Conservation (phyloP, 352 stramenopile species). For the Aphanomyces astaci region DNA sequence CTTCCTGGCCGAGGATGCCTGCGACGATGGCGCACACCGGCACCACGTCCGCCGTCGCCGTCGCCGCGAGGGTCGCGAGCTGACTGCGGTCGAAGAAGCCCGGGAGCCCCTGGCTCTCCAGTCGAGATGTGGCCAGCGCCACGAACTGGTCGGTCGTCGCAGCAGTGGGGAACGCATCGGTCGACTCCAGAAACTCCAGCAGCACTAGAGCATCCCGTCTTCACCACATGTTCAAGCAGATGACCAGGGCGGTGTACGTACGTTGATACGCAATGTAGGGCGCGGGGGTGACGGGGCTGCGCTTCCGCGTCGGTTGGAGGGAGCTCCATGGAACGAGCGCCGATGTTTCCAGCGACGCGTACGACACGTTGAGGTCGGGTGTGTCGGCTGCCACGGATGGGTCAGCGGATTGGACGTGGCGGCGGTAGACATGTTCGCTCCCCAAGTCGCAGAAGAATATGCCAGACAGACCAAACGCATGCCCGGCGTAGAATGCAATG, state of each 20-base stretch:
- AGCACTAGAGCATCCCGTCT: constrained; percentile 38
- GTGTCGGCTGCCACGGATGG: constrained; percentile 25
- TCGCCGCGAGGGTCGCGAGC: constrained; percentile 35
- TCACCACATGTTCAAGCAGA: too few relatives aligned
- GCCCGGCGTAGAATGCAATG: constrained; percentile 66
- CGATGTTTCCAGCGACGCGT: constrained; percentile 45
- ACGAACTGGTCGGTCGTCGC: constrained; percentile 40
- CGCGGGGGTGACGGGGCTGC: constrained; percentile 56
- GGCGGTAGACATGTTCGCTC: constrained; percentile 48
- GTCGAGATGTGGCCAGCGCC: constrained; percentile 41
- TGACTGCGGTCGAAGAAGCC: constrained; percentile 54
- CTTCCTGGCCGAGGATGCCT: constrained; percentile 95
- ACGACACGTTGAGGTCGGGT: constrained; percentile 38
- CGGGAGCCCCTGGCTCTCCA: constrained; percentile 48
- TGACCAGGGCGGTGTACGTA: constrained; percentile 28
- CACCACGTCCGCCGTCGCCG: constrained; percentile 58
- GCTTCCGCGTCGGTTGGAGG: constrained; percentile 57
- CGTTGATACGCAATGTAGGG: constrained; percentile 75
- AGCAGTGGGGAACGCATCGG: not conserved
- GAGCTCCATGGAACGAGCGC: constrained; percentile 49
- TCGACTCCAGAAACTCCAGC: constrained; percentile 35
- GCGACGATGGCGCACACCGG: constrained; percentile 94
- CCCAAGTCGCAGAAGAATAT: constrained; percentile 75
- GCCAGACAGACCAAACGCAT: constrained; percentile 69
- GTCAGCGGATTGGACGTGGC: constrained; percentile 26